Conservation (phyloP, 1,139 yeast species). For the Taphrina wiesneri region DNA sequence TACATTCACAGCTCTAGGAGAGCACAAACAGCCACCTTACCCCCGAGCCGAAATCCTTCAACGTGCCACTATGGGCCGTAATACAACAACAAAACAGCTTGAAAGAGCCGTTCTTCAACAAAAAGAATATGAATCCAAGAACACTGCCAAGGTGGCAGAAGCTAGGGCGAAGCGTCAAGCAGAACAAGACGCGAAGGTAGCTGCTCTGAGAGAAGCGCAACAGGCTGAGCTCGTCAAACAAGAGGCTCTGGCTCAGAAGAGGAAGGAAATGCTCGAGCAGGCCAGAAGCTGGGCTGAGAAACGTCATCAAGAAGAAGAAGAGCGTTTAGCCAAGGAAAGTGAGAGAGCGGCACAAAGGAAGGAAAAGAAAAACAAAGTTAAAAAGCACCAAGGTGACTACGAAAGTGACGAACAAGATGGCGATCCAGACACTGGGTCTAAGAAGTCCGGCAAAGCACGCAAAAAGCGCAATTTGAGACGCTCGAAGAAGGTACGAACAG, state of each 20-base stretch:
- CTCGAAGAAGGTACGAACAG: background rate
- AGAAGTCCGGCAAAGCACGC: background rate
- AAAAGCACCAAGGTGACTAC: background rate
- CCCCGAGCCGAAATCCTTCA: slow-evolving; percentile 76
- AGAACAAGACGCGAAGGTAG: slow-evolving; percentile 18
- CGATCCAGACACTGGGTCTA: background rate
- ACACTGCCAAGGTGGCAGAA: slow-evolving; percentile 41
- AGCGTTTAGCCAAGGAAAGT: slow-evolving; percentile 7
- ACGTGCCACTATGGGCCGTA: slow-evolving; percentile 80
- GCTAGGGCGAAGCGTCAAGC: slow-evolving; percentile 33
- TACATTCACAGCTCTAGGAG: slow-evolving; percentile 61
- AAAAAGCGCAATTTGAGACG: background rate
- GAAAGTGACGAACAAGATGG: slow-evolving; percentile 11
- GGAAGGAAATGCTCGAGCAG: slow-evolving; percentile 31
- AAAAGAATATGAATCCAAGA: slow-evolving; percentile 56
- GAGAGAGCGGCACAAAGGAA: slow-evolving; percentile 29
- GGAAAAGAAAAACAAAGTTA: slow-evolving; percentile 2
- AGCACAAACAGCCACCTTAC: slow-evolving; percentile 65
- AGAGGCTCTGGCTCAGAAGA: slow-evolving; percentile 18
- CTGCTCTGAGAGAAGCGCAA: background rate
- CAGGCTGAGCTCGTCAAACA: slow-evolving; percentile 27
- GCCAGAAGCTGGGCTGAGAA: slow-evolving; percentile 31
- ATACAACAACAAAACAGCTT: slow-evolving; percentile 70
- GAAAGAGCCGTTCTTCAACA: slow-evolving; percentile 74
- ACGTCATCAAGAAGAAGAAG: slow-evolving; percentile 32